Conservation (phyloP, 495 filamentous ascomycete species). For the Aspergillus egyptiacus region DNA sequence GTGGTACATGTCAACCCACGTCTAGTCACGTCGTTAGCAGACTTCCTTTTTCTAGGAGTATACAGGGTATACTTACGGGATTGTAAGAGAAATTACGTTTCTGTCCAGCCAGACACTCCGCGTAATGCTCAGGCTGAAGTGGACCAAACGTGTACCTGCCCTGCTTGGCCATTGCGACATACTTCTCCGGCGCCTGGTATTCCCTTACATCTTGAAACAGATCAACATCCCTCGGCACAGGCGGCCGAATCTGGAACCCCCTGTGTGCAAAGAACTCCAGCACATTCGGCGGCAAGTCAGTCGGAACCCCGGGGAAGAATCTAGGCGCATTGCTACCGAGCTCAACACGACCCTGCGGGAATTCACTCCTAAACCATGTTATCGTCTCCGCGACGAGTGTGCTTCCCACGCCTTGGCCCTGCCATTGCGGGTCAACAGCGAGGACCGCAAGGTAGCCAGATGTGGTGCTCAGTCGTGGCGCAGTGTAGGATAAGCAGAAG, state of each 20-base stretch:
- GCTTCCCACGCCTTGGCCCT: slow-evolving; percentile 40
- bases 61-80: slow-evolving; percentile 20
- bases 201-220: slow-evolving; percentile 38
- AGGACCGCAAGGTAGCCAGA: slow-evolving; percentile 35
- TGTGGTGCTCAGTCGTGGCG: slow-evolving; percentile 18
- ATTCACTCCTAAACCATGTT: slow-evolving; percentile 25
- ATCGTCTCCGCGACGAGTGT: slow-evolving; percentile 32
- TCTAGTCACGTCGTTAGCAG: slow-evolving; percentile 21
- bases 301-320: slow-evolving; percentile 45
- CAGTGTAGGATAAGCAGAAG: slow-evolving; percentile 39
- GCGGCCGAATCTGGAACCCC: slow-evolving; percentile 34
- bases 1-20: slow-evolving; percentile 44
- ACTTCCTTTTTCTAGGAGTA: background rate
- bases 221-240: slow-evolving; percentile 32
- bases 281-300: slow-evolving; percentile 29
- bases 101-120: slow-evolving; percentile 42
- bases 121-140: slow-evolving; percentile 32
- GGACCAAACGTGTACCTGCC: slow-evolving; percentile 37
- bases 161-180: slow-evolving; percentile 30
- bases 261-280: slow-evolving; percentile 43
- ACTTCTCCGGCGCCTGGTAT: slow-evolving; percentile 32
- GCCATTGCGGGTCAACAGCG: slow-evolving; percentile 36
- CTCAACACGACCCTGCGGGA: slow-evolving; percentile 21
- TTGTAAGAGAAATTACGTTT: slow-evolving; percentile 38
- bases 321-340: slow-evolving; percentile 44